Conservation (phyloP, 179 eudicot species). For the Heliamphora pulchella region DNA sequence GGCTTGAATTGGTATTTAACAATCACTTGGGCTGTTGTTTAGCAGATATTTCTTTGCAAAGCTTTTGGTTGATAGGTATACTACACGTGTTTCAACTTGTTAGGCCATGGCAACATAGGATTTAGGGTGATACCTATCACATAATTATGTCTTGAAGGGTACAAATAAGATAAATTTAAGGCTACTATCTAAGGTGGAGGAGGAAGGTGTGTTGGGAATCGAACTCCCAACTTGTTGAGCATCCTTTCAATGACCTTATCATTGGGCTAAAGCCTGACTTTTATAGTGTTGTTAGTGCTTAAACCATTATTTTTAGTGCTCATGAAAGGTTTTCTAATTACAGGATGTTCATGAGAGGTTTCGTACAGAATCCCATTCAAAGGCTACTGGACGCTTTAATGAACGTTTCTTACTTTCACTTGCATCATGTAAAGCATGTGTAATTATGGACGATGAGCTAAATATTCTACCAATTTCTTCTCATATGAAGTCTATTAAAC, state of each 20-base stretch:
- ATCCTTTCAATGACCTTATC: neutral
- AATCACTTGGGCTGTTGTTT: neutral
- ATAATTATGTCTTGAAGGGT: neutral
- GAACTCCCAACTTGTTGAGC: neutral
- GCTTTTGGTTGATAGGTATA: neutral
- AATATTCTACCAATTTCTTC: slow-evolving; percentile 86
- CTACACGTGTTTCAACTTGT: neutral
- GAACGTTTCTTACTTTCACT: slow-evolving; percentile 82
- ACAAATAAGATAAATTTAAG: neutral
- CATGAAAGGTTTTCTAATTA: slow-evolving; percentile 10
- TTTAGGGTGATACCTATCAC: neutral
- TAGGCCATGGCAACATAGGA: no score
- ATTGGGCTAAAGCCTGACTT: neutral
- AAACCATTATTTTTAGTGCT: neutral
- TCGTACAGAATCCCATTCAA: slow-evolving; percentile 81
- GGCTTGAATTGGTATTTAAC: neutral
- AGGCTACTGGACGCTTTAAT: slow-evolving; percentile 73
- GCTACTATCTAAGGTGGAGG: neutral
- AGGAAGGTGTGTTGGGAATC: neutral
- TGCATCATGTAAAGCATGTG: slow-evolving; percentile 77
- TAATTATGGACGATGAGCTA: slow-evolving; percentile 85
- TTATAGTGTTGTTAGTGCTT: neutral
- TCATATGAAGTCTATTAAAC: slow-evolving; percentile 59
- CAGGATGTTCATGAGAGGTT: slow-evolving; percentile 96
- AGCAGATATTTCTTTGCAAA: neutral